Evolutionary conservation across 148 eudicot genomes (phyloP), one percentile per base, ranked within the genome.

Genomic region (Fagopyrum tataricum): DNA sequence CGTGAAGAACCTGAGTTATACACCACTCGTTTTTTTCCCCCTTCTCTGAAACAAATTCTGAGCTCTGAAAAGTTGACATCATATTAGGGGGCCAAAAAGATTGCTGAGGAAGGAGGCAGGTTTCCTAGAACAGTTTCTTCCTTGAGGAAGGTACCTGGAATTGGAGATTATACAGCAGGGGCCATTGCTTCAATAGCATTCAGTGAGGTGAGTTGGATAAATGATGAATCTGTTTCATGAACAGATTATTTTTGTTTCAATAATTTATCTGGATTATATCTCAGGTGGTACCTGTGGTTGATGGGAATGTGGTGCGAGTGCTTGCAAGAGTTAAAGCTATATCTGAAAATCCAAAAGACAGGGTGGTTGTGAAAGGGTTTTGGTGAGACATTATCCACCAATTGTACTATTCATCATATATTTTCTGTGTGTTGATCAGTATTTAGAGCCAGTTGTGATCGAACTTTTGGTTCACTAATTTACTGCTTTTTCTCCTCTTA

Each of bases 151-250:
- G 83, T 94, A 71, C 89, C 83, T 61, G 98, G 98, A 55, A 94
- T 94, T 75, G 98, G 98, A 72, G 87, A 91, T 42, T 94, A 94
- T 81, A 94, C 98, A 31, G 87, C 98, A 15, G 97, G 98, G 72
- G 98, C 98, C 48, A 88, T 94, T 81, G 96, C 97, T 79, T 94
- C 98, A 41, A 94, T 94, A 56, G 96, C 96, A 40, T 94, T 94
- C 78, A 81, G 82, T 46, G 90, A 94, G 91, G 98, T 94, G 67
- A 67, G 81, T 74, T 46, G 43, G 44, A 51, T 61, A 15, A 31
- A 74, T 46, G 49, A 51, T 39, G 6, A 64, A 13, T 31, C 26
- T 72, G 21, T 61, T 24, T 44, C 17, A 40, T 21, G 9, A 44
- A 51, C 11, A 18, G 72, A 43, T 71, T 37, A 5, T 51, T 73